Base-by-base conservation (phyloP, 148 eudicot genomes). In the Camellia sinensis region DNA sequence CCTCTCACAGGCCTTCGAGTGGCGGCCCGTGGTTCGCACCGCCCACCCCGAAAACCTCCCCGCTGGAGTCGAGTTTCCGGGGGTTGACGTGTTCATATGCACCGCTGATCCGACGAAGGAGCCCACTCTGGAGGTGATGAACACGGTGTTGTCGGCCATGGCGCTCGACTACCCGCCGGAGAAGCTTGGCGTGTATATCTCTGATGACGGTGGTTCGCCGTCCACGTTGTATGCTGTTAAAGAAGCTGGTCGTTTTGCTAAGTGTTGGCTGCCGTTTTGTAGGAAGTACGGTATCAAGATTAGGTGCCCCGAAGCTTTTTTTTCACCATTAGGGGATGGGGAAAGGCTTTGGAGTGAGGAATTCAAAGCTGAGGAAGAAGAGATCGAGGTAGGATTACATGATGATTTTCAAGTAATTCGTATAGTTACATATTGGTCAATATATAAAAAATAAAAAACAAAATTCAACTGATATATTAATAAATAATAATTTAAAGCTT, bases 91-190 rank as follows among this genome's bases (percentile, higher is more conserved):
- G 41, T 91, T 89, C 57, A 79, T 91, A 19, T 85, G 87, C 87
- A 91, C 92, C 11, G 90, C 88, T 0, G 94, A 91, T 45, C 91
- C 94, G 0, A 73, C 41, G 14, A 88, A 86, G 80, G 94, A 91
- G 73, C 92, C 92, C 61, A 83, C 78, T 7, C 52, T 82, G n/a
- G 87, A 80, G 48, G 89, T 87, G 60, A 91, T 89, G 92, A 91
- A 89, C 84, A 85, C 94, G 3, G 92, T 91, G 11, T 13, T 91
- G 13, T 89, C 92, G 15, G 87, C 91, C 9, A 81, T 91, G 91
- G 88, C 91, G 1, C 56, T 89, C 7, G 91, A 91, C 19, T 91
- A 91, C 40, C 92, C 92, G 4, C 29, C 82, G 11, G 87, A 89
- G n/a, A 89, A 86, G 80, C 84, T 91, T 59, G 80, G 85, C 37